Evolutionary conservation across 2,329 filamentous ascomycete genomes (phyloP).

Genomic region (Cordyceps militaris): DNA sequence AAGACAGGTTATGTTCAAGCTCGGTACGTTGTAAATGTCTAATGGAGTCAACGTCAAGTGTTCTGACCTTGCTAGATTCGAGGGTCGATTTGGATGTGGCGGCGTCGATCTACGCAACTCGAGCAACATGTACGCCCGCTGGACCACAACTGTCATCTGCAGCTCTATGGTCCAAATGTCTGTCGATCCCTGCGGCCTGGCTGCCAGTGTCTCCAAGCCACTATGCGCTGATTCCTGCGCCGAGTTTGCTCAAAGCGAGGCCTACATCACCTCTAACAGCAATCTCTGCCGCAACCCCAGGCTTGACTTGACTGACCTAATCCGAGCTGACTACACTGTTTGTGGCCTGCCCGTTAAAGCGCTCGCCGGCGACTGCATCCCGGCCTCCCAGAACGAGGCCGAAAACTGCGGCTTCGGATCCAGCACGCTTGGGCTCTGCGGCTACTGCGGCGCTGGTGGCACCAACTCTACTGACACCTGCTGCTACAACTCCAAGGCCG

Average conservation of each 20-base stretch:
- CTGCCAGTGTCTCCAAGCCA: slow-evolving; percentile 58
- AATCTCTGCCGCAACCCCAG: slow-evolving; percentile 63
- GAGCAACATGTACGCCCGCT: slow-evolving; percentile 80
- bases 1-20: slow-evolving; percentile 64
- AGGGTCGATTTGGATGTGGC: slow-evolving; percentile 71
- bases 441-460: slow-evolving; percentile 76
- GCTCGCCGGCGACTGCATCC: slow-evolving; percentile 67
- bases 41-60: neutral
- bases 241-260: slow-evolving; percentile 80
- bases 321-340: slow-evolving; percentile 86
- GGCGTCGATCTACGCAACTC: slow-evolving; percentile 72
- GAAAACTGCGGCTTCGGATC: slow-evolving; percentile 78
- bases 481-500: slow-evolving; percentile 76
- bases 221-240: slow-evolving; percentile 88
- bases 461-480: slow-evolving; percentile 92
- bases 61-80: slow-evolving; percentile 54
- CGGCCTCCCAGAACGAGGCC: slow-evolving; percentile 71
- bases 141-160: slow-evolving; percentile 86
- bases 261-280: slow-evolving; percentile 69
- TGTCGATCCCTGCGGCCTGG: slow-evolving; percentile 58
- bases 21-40: slow-evolving; percentile 53
- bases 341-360: slow-evolving; percentile 79
- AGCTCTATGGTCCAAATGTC: slow-evolving; percentile 93
- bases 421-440: slow-evolving; percentile 69
- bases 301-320: slow-evolving; percentile 62